Evolutionary conservation across 2,329 filamentous ascomycete species (phyloP), one percentile per base, ranked within the genome.

Genomic region (Zymoseptoria pseudotritici): DNA sequence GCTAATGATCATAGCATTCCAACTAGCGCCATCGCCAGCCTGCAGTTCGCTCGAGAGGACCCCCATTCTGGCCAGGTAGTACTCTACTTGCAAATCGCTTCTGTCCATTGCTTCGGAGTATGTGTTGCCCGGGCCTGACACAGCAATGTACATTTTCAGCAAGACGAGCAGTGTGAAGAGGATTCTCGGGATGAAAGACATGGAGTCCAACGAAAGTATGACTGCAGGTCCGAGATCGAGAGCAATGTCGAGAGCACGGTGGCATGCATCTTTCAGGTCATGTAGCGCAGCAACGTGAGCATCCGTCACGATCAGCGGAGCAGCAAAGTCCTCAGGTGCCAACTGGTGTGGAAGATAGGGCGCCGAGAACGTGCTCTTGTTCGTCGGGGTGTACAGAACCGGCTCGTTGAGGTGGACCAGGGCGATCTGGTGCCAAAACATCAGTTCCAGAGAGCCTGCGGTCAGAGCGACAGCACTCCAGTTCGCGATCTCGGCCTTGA

Each of bases 381-480:
- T 68, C 0, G 65, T 65, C 3, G 51, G 21, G 2, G 66, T 68
- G 20, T 68, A 65, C 3, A 68, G 61, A 1, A 64, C 58, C 10
- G 62, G 57, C 50, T 67, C 66, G 53, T 68, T 63, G 1, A 67
- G 55, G 13, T 65, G 60, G 6, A 64, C 56, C 53, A 67, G 50
- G 10, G 63, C 58, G 17, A 64, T 53, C 22, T 65, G 60, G 10
- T 59, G 58, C 42, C 55, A 60, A 11, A 65, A 57, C 8, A 55
- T 50, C 2, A 68, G 57, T 20, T 54, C 63, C 21, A 46, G 62
- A 55, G 9, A 50, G 31, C 22, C 52, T 54, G 2, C 63, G 24
- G 8, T 59, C 53, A 17, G 49, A 46, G 36, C 36, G 36, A 46
- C 7, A 46, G 60, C 4, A 20, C 54, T 55, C 65, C 65, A 67